Evolutionary conservation across 2,329 filamentous ascomycete genomes (phyloP), one percentile per base, ranked within the genome.

Genomic region (Simplicillium sp.): DNA sequence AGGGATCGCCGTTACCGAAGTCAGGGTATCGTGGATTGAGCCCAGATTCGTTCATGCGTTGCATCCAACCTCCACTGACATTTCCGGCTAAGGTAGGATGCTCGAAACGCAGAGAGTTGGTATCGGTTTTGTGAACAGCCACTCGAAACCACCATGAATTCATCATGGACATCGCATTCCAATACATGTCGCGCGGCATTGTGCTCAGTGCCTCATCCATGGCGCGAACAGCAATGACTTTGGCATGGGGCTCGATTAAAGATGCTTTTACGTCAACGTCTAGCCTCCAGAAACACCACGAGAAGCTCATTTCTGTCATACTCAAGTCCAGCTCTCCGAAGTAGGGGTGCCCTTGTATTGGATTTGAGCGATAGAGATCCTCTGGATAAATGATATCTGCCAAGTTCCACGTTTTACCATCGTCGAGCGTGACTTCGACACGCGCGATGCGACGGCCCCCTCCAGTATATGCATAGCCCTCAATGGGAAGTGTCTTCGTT

Each of bases 141-240:
- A 92, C 71, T 7, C 87, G 71, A 57, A 80, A 92, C 87, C 87
- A 94, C 0, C 84, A 83, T 50, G 92, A 92, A 61, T 92, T 92
- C 87, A 94, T 92, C 87, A 92, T 92, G 0, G 87, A 86, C 34
- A 92, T 65, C 3, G 90, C 85, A 46, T 78, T 86, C 87, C 87
- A 94, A 62, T 92, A 92, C 84, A 92, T 89, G 51, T 94, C 86
- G 48, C 84, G 72, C 6, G 87, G 86, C 56, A 90, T 85, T 0
- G 85, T 66, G 57, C 82, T 84, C 77, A 92, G 81, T 43, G 81
- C 75, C 48, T 92, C 86, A 51, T 94, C 87, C 84, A 90, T 90
- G 4, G 80, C 80, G 39, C 86, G 71, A 3, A 90, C 77, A 49
- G 89, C 68, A 18, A 92, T 75, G 6, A 37, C 13, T 14, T 17